Conservation (phyloP, 1,284 basidiomycete genomes). For the Phaffia rhodozyma region DNA sequence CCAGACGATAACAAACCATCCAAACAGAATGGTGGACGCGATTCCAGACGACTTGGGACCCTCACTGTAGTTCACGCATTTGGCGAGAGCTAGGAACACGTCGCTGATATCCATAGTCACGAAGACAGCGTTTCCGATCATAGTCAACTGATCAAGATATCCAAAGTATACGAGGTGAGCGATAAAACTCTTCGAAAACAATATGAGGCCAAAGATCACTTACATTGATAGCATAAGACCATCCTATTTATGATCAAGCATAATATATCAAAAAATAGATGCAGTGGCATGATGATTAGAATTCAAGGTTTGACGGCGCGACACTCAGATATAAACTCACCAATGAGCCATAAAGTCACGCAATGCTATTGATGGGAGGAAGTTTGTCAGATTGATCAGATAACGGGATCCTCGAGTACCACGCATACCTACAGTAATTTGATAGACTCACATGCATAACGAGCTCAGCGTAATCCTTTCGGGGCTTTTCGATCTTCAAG, state of each 20-base stretch:
- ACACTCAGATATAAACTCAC: conserved; percentile 35
- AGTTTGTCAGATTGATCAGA: not conserved
- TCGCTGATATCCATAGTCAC: conserved; percentile 97
- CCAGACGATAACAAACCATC: conserved; percentile 62
- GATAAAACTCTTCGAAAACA: too few species aligned
- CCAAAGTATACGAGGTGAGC: conserved; percentile 15
- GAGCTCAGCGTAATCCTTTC: conserved; percentile 82
- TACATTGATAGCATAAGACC: conserved; percentile 73
- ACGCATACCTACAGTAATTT: not conserved
- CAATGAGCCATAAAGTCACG: conserved; percentile 90
- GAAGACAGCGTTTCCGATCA: conserved; percentile 85
- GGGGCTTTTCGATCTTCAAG: conserved; percentile 77
- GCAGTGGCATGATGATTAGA: too few species aligned
- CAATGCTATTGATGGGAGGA: conserved; percentile 49
- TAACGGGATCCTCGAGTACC: not conserved
- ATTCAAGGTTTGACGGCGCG: too few species aligned
- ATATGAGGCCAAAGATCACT: conserved; percentile 11
- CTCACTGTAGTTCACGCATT: conserved; percentile 74
- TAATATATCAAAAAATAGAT: not conserved
- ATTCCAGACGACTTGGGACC: conserved; percentile 35
- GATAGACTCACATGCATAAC: conserved; percentile 44
- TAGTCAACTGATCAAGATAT: conserved; percentile 42
- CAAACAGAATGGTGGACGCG: conserved; percentile 55
- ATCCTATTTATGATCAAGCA: conserved; percentile 39
- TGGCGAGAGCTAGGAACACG: conserved; percentile 73